Evolutionary conservation across 306 rosid genomes (phyloP), one percentile per base, ranked within the genome.

Genomic region (Mucuna pruriens): DNA sequence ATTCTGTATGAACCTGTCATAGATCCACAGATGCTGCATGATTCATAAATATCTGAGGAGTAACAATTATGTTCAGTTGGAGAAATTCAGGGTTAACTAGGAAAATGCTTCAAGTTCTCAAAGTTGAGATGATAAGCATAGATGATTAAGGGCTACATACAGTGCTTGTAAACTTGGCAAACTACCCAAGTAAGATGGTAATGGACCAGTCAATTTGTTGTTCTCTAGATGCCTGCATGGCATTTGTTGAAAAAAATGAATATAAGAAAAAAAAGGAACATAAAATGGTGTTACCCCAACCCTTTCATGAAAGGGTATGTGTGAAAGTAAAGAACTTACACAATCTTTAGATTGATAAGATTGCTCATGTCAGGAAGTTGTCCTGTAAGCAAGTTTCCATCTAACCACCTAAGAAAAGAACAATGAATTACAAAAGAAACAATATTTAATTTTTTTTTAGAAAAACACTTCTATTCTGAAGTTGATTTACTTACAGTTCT

Each of bases 191-290:
- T 85, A 89, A 68, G 97, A 84, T 60, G 99, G 97, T 49, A 95
- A 80, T 51, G 89, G 42, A 81, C 98, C 98, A 48, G 64, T 87
- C 85, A 95, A 86, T 79, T 85, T 79, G 90, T 95, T 95, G 86
- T 95, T 90, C 94, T 95, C 99, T 29, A 95, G 84, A 90, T 93
- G 98, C 85, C 99, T 95, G 91, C 88, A 89, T 25, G 75, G 74
- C 71, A 78, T 38, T 42, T 69, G 65, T 26, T 31, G 39, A 71
- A 42, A 40, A n/a, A 48, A 72, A n/a, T 45, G 15, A 71, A 54
- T 34, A n/a, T 55, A 10, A 8, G 68, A 29, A n/a, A 22, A 54
- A 71, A 34, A 44, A 55, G 12, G 17, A 13, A 44, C 9, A 63
- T 13, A 44, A 33, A 79, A 76, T 71, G 44, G 51, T 60, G 67